Evolutionary conservation across 306 rosid genomes (phyloP), one percentile per base, ranked within the genome.

Genomic region (Adenanthera pavonina): DNA sequence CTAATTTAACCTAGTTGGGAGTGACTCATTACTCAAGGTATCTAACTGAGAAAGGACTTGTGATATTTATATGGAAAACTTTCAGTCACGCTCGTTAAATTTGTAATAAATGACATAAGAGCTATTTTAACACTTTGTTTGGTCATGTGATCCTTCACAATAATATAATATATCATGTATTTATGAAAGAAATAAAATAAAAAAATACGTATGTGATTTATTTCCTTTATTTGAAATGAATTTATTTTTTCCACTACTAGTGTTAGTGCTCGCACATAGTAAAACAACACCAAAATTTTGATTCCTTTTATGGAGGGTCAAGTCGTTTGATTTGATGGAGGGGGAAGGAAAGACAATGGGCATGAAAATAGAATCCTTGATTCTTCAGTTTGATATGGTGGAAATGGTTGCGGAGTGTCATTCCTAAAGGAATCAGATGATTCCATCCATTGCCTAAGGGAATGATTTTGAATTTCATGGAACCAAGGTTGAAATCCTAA

Each of bases 1-100:
- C 80, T 78, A 73, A 77, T 83, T 57, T 75, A 80, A 84, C 71
- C 74, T 86, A 80, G 88, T 84, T 80, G 86, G 89, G 85, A 72
- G 90, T 89, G 89, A 84, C 89, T 78, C 90, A 75, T 88, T 87
- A 82, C 89, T 78, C 90, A 79, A 84, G 84, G 83, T 73, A 84
- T 86, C 85, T 79, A 76, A 85, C 79, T 69, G 51, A 69, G 84
- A 82, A 82, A 88, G 89, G 80, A 79, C 79, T 72, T 72, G 60
- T 81, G 65, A 67, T 80, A 69, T 65, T 83, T 82, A 78, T 78
- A 56, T 35, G 82, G 84, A 69, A 89, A 77, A 47, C 66, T 70
- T 81, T 77, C 46, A 59, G 82, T 86, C 86, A 68, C 79, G 46
- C 84, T 88, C 84, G 81, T 86, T 87, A 83, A 86, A 76, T 85